Base-by-base conservation (phyloP, 441 rosid species). In the Erysimum pusillum region DNA sequence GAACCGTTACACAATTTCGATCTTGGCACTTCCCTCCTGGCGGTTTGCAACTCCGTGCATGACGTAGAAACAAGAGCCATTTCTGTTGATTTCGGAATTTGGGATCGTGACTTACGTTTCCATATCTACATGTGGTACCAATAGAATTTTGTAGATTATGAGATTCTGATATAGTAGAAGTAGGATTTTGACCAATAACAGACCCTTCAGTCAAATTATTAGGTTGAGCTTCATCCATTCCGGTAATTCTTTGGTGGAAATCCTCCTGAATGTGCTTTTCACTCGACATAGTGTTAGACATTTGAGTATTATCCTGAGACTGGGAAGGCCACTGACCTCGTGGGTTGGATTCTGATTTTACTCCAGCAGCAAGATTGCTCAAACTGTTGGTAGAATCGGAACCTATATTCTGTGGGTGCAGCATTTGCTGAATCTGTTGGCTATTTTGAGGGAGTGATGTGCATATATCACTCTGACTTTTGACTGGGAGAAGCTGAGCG, bases 31-130 rank as follows among this genome's bases (percentile, higher is more conserved):
- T 89, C 73, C 98, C 99, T 83, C 87, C 95, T 11, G 96, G 92
- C 18, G 93, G 87, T 73, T 88, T 71, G 83, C 99, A 96, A 75
- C 81, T 69, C 39, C 93, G 92, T 52, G 99, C 98, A 87, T 96
- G 99, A 72, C 88, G 83, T 81, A 96, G 76, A 80, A 94, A 86
- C 83, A 96, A 79, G 78, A 96, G 92, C 98, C 99, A 96, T 74
- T 78, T 90, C 78, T 83, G 88, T 79, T 96, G 99, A 75, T 86
- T 84, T 65, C 83, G 85, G 69, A 82, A 92, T 77, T 89, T 91
- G 56, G 86, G 80, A 46, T 91, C 92, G 53, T 73, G 87, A 69
- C 81, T 84, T 52, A 88, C 76, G 75, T 77, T 88, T 80, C 84
- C 88, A 64, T 83, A 81, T 82, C 82, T 89, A 80, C 74, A 83